A percentile compares a stretch with the other conserved stretches of the same genome.
phyloP scores from a whole-genome alignment of 306 rosid genomes.

The Astragalus membranaceus region DNA sequence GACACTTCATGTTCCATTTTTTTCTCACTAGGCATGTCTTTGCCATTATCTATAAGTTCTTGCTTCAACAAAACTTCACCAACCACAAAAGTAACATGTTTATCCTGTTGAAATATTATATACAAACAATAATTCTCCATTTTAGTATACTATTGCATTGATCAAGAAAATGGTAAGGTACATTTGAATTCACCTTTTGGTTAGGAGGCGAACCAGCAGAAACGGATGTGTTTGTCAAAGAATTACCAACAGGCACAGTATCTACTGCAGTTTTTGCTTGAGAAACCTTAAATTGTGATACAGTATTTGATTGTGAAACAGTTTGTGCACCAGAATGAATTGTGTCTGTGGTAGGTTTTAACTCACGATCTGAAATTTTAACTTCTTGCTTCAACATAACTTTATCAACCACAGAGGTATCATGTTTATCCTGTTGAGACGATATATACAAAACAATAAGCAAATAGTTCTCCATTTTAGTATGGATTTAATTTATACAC shows the following conservation, averaged over 20 bases:
- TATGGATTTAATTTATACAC: not conserved
- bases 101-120: conserved; percentile 25
- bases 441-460: conserved; percentile 11
- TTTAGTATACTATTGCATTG: conserved; percentile 6
- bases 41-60: conserved; percentile 28
- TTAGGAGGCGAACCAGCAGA: conserved; percentile 21
- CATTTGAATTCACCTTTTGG: conserved; percentile 35
- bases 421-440: conserved; percentile 28
- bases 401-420: conserved; percentile 12
- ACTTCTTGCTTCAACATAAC: conserved; percentile 24
- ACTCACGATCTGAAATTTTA: conserved; percentile 28
- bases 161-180: conserved; percentile 9
- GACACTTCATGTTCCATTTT: conserved; percentile 11
- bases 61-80: conserved; percentile 24
- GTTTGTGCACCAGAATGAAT: conserved; percentile 65
- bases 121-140: conserved; percentile 7
- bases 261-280: conserved; percentile 44
- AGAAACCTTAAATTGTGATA: conserved; percentile 46
- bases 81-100: conserved; percentile 19
- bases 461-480: conserved; percentile 20
- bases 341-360: conserved; percentile 45
- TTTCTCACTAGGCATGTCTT: not conserved
- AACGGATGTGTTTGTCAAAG: conserved; percentile 29
- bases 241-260: conserved; percentile 33
- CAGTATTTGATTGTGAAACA: conserved; percentile 48